Conservation (phyloP, 176 grass and related monocot species). For the Zoysia japonica region DNA sequence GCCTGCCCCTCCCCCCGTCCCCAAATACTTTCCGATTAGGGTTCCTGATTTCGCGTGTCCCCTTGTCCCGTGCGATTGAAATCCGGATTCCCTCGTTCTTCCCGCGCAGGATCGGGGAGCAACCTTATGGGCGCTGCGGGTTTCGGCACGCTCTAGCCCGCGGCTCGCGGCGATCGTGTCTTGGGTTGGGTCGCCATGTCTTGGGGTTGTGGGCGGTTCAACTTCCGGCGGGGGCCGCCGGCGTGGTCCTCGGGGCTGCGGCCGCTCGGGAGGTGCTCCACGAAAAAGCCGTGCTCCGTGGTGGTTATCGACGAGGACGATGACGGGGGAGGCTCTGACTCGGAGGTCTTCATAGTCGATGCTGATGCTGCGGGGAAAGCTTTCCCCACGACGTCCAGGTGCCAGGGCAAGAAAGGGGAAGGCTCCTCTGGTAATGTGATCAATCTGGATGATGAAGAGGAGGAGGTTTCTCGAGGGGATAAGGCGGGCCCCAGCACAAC, state of each 20-base stretch:
- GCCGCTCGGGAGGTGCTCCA: conserved; percentile 1
- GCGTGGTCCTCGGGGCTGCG: neutral
- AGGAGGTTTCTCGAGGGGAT: conserved; percentile 9
- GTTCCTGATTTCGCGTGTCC: conserved; percentile 20
- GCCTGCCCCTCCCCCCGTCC: neutral
- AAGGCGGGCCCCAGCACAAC: conserved; percentile 30
- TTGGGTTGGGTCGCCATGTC: conserved; percentile 30
- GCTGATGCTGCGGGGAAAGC: conserved; percentile 7
- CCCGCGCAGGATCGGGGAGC: conserved; percentile 32
- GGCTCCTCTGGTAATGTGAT: conserved; percentile 58
- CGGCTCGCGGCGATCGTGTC: neutral
- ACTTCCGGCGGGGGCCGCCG: neutral
- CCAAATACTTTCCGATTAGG: conserved; percentile 33
- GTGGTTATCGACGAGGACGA: conserved; percentile 45
- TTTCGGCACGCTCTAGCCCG: conserved; percentile 15
- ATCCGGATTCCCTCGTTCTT: neutral
- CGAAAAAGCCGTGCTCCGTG: conserved; percentile 14
- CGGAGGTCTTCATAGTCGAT: conserved; percentile 56
- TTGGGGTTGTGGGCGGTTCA: conserved; percentile 35
- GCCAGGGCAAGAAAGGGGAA: conserved; percentile 35
- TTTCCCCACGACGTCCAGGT: neutral
- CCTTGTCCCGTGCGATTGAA: neutral
- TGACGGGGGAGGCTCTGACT: neutral
- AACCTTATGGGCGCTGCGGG: neutral
- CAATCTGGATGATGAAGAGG: conserved; percentile 78